phyloP scores from a whole-genome alignment of 139 green algal species.

The Protoeuglena noctilucae region DNA sequence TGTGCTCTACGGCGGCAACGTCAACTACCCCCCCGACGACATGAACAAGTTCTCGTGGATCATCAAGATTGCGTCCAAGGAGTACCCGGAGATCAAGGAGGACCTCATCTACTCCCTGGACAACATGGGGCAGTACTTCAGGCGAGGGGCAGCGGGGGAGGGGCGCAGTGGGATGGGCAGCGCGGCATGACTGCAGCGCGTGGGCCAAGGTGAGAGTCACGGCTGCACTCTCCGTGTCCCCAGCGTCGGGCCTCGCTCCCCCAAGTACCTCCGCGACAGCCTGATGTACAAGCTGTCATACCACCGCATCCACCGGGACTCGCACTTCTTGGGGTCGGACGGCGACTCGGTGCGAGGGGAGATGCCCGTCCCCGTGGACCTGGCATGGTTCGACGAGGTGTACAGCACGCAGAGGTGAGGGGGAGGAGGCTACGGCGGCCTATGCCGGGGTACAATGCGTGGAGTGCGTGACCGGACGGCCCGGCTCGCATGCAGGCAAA shows the following conservation, averaged over 20 bases:
- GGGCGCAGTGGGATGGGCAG: no score
- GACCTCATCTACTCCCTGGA: conserved; percentile 70
- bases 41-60: conserved; percentile 99
- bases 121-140: no score
- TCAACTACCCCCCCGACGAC: conserved; percentile 74
- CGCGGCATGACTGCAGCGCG: neutral
- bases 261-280: conserved; percentile 47
- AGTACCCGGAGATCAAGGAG: conserved; percentile 85
- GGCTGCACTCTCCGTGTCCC: neutral
- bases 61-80: conserved; percentile 65
- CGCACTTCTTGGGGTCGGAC: neutral
- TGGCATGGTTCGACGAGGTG: conserved; percentile 6
- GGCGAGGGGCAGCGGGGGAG: no score
- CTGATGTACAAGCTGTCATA: conserved; percentile 82
- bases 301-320: conserved; percentile 37
- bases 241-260: no score
- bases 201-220: neutral
- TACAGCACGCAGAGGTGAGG: conserved; percentile 1
- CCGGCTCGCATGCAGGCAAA: no score
- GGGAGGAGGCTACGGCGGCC: no score
- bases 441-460: no score
- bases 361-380: no score
- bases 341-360: neutral
- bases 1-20: conserved; percentile 82
- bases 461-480: no score